A percentile compares a stretch with the other conserved stretches of the same genome.
These are phyloP conservation scores for Boletus reticuloceps DNA, from an alignment of 768 basidiomycete species.

Conservation along the genomic window DNA sequence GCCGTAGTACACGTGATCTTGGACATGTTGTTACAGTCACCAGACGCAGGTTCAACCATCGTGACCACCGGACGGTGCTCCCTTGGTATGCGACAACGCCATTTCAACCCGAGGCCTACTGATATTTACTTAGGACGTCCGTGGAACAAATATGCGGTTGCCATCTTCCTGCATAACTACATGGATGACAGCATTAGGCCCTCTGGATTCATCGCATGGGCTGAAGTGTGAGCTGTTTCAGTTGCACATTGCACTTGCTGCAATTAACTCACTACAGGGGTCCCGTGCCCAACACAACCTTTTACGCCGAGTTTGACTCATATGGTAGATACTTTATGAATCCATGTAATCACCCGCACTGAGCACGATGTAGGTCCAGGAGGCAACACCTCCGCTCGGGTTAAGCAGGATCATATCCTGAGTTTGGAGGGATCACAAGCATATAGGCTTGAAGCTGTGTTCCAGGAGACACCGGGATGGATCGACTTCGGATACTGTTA, in stretches of 20 bases:
- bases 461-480: conserved; percentile 50
- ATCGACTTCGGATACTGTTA: conserved; percentile 50
- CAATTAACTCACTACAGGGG: conserved; percentile 38
- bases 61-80: conserved; percentile 46
- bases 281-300: conserved; percentile 50
- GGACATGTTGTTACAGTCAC: conserved; percentile 39
- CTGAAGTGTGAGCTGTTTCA: conserved; percentile 15
- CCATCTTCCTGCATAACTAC: conserved; percentile 51
- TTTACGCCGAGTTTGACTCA: conserved; percentile 58
- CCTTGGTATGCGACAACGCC: conserved; percentile 37
- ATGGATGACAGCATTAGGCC: conserved; percentile 59
- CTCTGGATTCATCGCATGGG: conserved; percentile 50
- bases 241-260: not conserved
- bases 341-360: not conserved
- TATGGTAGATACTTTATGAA: conserved; percentile 35
- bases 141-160: conserved; percentile 58
- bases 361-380: conserved; percentile 44
- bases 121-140: conserved; percentile 38
- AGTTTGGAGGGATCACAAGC: conserved; percentile 12
- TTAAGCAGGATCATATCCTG: conserved; percentile 48
- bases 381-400: conserved; percentile 43
- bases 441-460: conserved; percentile 49
- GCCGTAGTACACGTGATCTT: not conserved
- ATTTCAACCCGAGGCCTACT: not conserved
- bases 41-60: conserved; percentile 52